Conservation (phyloP, 2,329 filamentous ascomycete genomes). For the Exophiala oligosperma region DNA sequence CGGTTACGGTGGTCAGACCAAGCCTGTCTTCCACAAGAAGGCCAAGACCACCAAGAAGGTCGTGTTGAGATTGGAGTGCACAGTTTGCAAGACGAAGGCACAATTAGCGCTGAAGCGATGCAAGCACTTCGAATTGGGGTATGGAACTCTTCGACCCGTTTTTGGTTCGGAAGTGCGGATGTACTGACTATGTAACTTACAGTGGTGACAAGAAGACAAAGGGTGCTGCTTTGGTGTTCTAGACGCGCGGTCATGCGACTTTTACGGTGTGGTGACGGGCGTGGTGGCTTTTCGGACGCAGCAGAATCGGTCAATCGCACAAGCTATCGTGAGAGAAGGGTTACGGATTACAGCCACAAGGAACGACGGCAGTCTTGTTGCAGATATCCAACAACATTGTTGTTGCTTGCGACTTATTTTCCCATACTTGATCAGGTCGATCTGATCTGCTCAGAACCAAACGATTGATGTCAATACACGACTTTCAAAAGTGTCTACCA, state of each 20-base stretch:
- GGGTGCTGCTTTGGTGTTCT: conserved; percentile 99
- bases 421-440: background rate
- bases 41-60: conserved; percentile 99
- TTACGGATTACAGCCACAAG: background rate
- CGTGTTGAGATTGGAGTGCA: conserved; percentile 97
- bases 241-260: conserved; percentile 52
- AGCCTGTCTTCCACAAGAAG: conserved; percentile 99
- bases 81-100: conserved; percentile 86
- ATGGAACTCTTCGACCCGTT: conserved; percentile 43
- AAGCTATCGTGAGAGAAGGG: conserved; percentile 5
- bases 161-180: background rate
- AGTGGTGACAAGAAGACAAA: conserved; percentile 99
- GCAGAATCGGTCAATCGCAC: background rate
- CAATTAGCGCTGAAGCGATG: conserved; percentile 98
- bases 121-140: conserved; percentile 99
- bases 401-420: background rate
- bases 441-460: background rate
- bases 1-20: conserved; percentile 99
- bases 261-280: conserved; percentile 5
- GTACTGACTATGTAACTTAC: conserved; percentile 12
- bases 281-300: background rate
- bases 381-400: conserved; percentile 12
- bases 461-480: too few species aligned
- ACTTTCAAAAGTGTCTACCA: too few species aligned
- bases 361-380: background rate